Percentiles rank a stretch among this genome's conserved stretches.
Evolutionary conservation across 2,329 filamentous ascomycete species (phyloP).

Genomic region (Clonostachys rhizophaga): DNA sequence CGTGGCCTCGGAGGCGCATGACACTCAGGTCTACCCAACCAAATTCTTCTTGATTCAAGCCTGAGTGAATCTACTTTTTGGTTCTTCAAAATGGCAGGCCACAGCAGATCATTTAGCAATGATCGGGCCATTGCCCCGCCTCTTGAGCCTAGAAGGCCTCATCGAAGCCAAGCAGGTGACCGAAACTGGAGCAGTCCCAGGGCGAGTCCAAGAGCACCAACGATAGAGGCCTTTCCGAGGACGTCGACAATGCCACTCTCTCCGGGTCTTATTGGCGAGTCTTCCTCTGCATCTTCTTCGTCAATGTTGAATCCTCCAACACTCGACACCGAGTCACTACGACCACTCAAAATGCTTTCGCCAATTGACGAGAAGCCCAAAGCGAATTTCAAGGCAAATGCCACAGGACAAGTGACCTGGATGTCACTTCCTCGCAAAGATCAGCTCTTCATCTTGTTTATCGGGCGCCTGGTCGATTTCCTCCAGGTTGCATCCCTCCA

Average conservation of each 20-base stretch:
- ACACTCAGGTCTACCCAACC: no score
- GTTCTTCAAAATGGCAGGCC: constrained; percentile 1
- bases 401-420: constrained; percentile 47
- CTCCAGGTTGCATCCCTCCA: constrained; percentile 65
- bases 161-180: background rate
- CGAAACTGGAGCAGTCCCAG: background rate
- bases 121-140: constrained; percentile 1
- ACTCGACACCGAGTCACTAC: constrained; percentile 3
- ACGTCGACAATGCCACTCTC: background rate
- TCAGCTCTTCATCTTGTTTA: constrained; percentile 72
- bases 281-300: background rate
- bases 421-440: constrained; percentile 68
- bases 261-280: background rate
- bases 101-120: constrained; percentile 5
- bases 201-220: background rate
- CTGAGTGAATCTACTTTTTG: no score
- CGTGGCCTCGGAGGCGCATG: no score
- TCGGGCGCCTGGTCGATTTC: constrained; percentile 74
- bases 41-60: no score
- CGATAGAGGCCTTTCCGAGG: background rate
- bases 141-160: constrained; percentile 3
- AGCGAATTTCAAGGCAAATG: background rate
- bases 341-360: background rate
- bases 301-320: background rate
- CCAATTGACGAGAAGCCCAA: constrained; percentile 4